A percentile compares a stretch with the other conserved stretches of the same genome.
phyloP scores from a whole-genome alignment of 768 basidiomycete genomes.

The Hericium coralloides region DNA sequence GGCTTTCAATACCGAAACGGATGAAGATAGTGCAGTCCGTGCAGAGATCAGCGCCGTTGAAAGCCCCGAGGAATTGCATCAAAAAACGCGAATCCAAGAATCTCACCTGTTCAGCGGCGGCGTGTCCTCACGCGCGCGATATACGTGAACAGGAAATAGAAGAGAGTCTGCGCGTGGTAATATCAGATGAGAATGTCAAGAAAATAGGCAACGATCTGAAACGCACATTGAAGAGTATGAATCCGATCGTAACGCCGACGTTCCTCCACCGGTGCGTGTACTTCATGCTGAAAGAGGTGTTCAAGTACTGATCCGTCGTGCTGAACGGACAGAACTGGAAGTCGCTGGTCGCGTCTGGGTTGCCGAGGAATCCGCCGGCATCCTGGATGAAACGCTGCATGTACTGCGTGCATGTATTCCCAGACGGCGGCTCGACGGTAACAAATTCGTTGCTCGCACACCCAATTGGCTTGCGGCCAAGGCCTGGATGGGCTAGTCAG shows the following conservation, averaged over 20 bases:
- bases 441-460: conserved; percentile 57
- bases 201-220: too few species aligned
- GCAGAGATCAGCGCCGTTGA: too few species aligned
- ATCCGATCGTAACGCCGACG: conserved; percentile 36
- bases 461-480: conserved; percentile 38
- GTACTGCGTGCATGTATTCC: conserved; percentile 39
- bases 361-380: conserved; percentile 38
- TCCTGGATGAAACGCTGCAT: conserved; percentile 30
- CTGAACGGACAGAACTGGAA: conserved; percentile 49
- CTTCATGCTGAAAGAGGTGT: conserved; percentile 44
- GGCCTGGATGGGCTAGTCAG: conserved; percentile 24
- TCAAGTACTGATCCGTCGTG: conserved; percentile 54
- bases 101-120: too few species aligned
- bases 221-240: conserved; percentile 36
- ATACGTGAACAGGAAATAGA: too few species aligned
- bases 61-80: too few species aligned
- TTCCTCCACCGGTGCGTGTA: conserved; percentile 44
- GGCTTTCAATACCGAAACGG: too few species aligned
- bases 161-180: too few species aligned
- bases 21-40: too few species aligned
- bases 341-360: conserved; percentile 26
- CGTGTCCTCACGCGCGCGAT: too few species aligned
- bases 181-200: too few species aligned
- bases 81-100: too few species aligned
- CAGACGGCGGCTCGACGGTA: conserved; percentile 36